Evolutionary conservation across 139 green algal species (phyloP).

Genomic region (Astrephomene gubernaculifera): DNA sequence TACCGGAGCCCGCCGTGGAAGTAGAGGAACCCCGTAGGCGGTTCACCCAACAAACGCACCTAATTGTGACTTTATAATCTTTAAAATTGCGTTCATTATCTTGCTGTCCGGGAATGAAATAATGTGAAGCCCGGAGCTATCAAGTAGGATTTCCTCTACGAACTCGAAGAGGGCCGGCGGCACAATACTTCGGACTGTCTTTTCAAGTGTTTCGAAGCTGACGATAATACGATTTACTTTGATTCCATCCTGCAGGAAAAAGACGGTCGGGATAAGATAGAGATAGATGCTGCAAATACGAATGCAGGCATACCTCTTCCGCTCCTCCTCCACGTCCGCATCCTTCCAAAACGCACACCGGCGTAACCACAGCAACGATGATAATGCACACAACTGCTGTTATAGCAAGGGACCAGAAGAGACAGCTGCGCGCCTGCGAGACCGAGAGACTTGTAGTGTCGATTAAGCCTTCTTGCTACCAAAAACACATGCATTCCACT

Average conservation of each 20-base stretch:
- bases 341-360: not conserved
- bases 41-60: not conserved
- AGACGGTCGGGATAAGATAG: too few relatives aligned
- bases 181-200: not conserved
- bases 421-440: too few relatives aligned
- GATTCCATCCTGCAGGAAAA: too few relatives aligned
- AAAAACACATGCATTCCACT: too few relatives aligned
- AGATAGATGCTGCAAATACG: too few relatives aligned
- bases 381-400: not conserved
- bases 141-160: slow-evolving; percentile 10
- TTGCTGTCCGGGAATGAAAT: not conserved
- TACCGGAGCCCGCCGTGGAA: not conserved
- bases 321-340: too few relatives aligned
- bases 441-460: too few relatives aligned
- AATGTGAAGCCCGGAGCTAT: not conserved
- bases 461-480: too few relatives aligned
- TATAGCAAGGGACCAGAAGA: too few relatives aligned
- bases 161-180: not conserved
- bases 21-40: not conserved
- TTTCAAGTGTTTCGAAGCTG: not conserved
- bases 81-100: not conserved
- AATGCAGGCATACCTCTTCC: too few relatives aligned
- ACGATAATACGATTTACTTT: not conserved
- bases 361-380: not conserved
- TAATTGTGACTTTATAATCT: not conserved